Percentiles rank a stretch among this genome's conserved stretches.
phyloP scores from a whole-genome alignment of 441 rosid species.

The Aquilaria agallochum region DNA sequence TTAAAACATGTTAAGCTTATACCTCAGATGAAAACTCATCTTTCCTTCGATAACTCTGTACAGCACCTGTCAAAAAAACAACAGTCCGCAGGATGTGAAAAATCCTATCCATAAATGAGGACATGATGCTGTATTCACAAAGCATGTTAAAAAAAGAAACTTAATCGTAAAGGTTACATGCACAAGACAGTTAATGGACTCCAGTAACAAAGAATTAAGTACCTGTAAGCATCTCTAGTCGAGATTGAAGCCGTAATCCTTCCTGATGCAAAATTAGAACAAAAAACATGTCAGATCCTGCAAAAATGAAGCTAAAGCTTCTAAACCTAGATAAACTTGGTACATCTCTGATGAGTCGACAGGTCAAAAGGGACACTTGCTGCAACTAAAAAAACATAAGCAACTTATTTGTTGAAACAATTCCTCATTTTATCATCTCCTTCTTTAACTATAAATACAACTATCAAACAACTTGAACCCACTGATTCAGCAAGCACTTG shows the following conservation, averaged over 20 bases:
- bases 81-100: background rate
- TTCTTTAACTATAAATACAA: background rate
- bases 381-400: no score
- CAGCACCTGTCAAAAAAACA: constrained; percentile 25
- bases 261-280: constrained; percentile 30
- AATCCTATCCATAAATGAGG: background rate
- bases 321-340: no score
- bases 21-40: constrained; percentile 24
- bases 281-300: background rate
- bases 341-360: no score
- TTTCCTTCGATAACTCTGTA: constrained; percentile 11
- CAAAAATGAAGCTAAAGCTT: no score
- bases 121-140: background rate
- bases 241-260: constrained; percentile 55
- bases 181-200: background rate
- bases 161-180: no score
- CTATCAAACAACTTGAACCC: background rate
- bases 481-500: no score
- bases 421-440: no score
- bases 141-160: background rate
- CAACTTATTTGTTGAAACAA: no score
- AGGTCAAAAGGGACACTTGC: no score
- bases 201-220: background rate
- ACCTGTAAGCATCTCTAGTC: constrained; percentile 65
- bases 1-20: background rate